A percentile compares a stretch with the other conserved stretches of the same genome.
These are phyloP conservation scores for Phytopythium kandeliae DNA, from an alignment of 352 stramenopile genomes.

Conservation along the genomic window DNA sequence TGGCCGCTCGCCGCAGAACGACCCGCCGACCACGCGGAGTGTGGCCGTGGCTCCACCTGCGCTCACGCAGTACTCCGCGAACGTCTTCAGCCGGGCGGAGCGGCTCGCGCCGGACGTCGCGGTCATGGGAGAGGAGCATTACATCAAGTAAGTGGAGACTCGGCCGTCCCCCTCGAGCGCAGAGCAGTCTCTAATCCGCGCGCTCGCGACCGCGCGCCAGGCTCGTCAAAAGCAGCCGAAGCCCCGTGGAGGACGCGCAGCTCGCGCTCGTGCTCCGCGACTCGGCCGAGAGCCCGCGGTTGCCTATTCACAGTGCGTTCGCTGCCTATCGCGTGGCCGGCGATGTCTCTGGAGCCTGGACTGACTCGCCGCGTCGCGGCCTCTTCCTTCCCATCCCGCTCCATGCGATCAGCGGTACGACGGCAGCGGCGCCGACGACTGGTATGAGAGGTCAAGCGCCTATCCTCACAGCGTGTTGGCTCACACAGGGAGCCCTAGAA, in stretches of 20 bases:
- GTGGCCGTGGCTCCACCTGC: constrained; percentile 39
- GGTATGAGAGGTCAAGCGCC: no score
- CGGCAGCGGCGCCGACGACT: no score
- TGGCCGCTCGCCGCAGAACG: constrained; percentile 36
- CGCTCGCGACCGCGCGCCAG: no score
- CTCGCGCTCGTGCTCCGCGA: constrained; percentile 66
- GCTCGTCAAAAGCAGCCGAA: no score
- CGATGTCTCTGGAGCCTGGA: neutral
- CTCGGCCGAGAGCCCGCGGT: constrained; percentile 25
- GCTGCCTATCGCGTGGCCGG: neutral
- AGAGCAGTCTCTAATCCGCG: no score
- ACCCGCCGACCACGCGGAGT: constrained; percentile 70
- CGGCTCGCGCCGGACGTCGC: constrained; percentile 29
- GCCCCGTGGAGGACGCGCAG: constrained; percentile 31
- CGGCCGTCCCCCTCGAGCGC: no score
- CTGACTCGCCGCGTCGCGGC: neutral
- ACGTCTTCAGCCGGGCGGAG: constrained; percentile 53
- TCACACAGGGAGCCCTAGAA: constrained; percentile 11
- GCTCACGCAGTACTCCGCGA: constrained; percentile 80
- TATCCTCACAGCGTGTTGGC: neutral
- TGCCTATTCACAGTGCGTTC: constrained; percentile 25
- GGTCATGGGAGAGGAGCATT: constrained; percentile 47
- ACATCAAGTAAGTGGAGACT: constrained; percentile 36
- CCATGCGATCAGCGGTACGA: neutral
- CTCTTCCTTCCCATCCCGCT: neutral